Percentiles rank a stretch among this genome's conserved stretches.
These are phyloP conservation scores for Cladosporium phlei DNA, from an alignment of 2,329 filamentous ascomycete genomes.

Conservation along the genomic window DNA sequence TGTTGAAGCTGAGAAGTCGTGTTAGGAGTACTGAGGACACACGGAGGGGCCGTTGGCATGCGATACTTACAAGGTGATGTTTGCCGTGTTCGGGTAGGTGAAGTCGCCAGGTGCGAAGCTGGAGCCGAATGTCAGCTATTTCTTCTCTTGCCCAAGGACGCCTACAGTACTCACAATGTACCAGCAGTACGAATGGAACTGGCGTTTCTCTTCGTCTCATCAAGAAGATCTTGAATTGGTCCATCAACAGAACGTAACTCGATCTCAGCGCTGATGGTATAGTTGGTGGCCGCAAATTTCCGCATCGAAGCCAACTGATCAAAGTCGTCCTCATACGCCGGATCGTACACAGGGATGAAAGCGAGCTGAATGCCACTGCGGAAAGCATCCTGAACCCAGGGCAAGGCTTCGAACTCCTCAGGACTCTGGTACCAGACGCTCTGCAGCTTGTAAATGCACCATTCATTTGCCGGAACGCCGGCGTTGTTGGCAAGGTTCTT, in stretches of 20 bases:
- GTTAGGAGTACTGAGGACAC: neutral
- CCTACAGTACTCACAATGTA: slow-evolving; percentile 1
- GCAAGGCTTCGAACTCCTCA: slow-evolving; percentile 16
- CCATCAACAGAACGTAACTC: slow-evolving; percentile 11
- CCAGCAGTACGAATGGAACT: neutral
- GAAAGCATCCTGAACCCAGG: slow-evolving; percentile 20
- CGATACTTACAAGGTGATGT: slow-evolving; percentile 2
- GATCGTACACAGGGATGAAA: slow-evolving; percentile 18
- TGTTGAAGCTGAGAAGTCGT: slow-evolving; percentile 11
- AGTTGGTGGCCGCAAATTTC: slow-evolving; percentile 16
- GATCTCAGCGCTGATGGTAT: slow-evolving; percentile 17
- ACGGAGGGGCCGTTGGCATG: no score
- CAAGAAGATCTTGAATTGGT: slow-evolving; percentile 15
- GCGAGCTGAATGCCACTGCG: slow-evolving; percentile 6
- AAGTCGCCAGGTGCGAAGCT: slow-evolving; percentile 17
- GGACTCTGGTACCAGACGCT: slow-evolving; percentile 17
- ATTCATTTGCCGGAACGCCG: slow-evolving; percentile 15
- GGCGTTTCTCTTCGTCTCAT: neutral
- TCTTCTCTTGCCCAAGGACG: neutral
- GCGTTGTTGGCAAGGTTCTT: slow-evolving; percentile 14
- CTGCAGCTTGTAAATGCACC: slow-evolving; percentile 21
- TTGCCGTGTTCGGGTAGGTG: slow-evolving; percentile 13
- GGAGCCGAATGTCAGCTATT: neutral
- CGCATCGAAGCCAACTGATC: slow-evolving; percentile 16
- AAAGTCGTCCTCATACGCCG: slow-evolving; percentile 8